Evolutionary conservation across 306 rosid species (phyloP), one percentile per base, ranked within the genome.

Genomic region (Lupinus albus): DNA sequence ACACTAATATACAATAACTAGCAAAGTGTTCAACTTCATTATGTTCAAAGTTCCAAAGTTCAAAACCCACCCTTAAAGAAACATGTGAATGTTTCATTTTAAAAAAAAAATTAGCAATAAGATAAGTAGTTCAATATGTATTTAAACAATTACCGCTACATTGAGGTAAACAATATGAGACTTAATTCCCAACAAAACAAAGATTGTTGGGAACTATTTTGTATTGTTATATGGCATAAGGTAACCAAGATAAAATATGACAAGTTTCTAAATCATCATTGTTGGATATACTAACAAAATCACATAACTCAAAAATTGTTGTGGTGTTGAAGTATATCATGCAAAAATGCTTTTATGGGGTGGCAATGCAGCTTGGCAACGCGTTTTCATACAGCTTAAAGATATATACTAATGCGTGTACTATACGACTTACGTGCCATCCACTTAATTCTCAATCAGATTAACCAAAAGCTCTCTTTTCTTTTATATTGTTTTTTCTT

Each of bases 291-390:
- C 58, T 4, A 32, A 32, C 46, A 7, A n/a, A n/a, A n/a, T 10
- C 51, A n/a, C 50, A 8, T 49, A 35, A 15, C 15, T 33, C 20
- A 12, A 41, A 46, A 39, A 30, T 17, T 2, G 30, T 2, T 38
- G 32, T 41, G 51, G 54, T 51, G 81, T 56, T 70, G 30, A 76
- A 78, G 25, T 25, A 25, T 2, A 2, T 56, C 8, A 66, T 33
- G 66, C 6, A 62, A 72, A 39, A 9, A 9, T 10, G 15, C 21
- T 61, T 47, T 77, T 18, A 15, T 56, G 74, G 79, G 86, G 68
- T 78, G 87, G 79, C 80, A 83, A 71, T 66, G 75, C 77, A 82
- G 82, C 79, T 86, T 65, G 86, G 77, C 79, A 78, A 75, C 86
- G 88, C 80, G 81, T 68, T 68, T 20, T n/a, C 50, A 72, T 28